Evolutionary conservation across 2,329 filamentous ascomycete species (phyloP).

Genomic region (Plectosphaerella cucumerina): DNA sequence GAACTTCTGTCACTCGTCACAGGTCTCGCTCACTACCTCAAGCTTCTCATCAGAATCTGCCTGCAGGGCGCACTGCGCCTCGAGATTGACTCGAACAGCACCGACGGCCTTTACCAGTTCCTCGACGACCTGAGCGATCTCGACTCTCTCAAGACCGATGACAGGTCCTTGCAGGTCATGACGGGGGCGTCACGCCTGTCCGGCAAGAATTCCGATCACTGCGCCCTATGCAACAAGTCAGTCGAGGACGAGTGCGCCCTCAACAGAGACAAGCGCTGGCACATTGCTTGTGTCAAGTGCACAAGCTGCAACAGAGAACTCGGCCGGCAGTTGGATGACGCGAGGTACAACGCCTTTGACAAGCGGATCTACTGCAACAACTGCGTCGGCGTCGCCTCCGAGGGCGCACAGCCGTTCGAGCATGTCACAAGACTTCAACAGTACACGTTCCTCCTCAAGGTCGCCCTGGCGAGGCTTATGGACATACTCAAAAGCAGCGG

Average conservation of each 20-base stretch:
- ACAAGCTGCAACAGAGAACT: constrained; percentile 62
- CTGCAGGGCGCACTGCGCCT: constrained; percentile 88
- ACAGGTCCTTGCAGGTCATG: constrained; percentile 63
- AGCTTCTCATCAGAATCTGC: constrained; percentile 94
- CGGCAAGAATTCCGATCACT: constrained; percentile 79
- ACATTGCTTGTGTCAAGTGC: constrained; percentile 78
- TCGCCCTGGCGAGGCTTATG: constrained; percentile 83
- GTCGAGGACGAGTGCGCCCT: constrained; percentile 93
- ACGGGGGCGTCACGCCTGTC: constrained; percentile 63
- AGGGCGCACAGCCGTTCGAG: constrained; percentile 54
- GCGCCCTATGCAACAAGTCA: constrained; percentile 73
- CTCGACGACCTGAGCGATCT: constrained; percentile 79
- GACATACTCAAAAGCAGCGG: constrained; percentile 83
- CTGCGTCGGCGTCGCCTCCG: constrained; percentile 57
- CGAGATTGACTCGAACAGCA: constrained; percentile 73
- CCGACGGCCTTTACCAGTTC: constrained; percentile 76
- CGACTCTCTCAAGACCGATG: constrained; percentile 70
- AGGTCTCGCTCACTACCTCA: constrained; percentile 93
- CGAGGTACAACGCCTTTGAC: constrained; percentile 64
- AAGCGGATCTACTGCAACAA: constrained; percentile 66
- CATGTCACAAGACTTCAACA: constrained; percentile 84
- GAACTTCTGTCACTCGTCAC: constrained; percentile 97
- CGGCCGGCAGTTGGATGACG: constrained; percentile 63
- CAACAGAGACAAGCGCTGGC: constrained; percentile 73
- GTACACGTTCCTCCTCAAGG: constrained; percentile 88